Evolutionary conservation across 2,329 filamentous ascomycete species (phyloP).

Genomic region (Arthroderma sp.): DNA sequence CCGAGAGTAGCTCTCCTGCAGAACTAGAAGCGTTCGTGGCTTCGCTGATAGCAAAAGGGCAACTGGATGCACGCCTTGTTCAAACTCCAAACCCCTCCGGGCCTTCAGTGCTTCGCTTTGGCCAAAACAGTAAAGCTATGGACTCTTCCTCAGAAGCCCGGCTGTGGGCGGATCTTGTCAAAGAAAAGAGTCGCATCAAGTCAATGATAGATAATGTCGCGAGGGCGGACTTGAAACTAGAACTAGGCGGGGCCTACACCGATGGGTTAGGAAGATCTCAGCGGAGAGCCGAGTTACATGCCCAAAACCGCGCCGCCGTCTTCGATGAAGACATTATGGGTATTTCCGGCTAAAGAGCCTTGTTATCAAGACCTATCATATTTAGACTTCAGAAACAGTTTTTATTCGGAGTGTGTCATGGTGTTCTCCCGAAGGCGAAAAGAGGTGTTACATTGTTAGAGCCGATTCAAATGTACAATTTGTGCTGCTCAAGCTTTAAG

Average conservation of each 20-base stretch:
- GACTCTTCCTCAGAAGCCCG: background rate
- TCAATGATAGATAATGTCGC: slow-evolving; percentile 41
- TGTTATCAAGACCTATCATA: background rate
- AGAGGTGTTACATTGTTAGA: background rate
- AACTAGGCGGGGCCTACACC: slow-evolving; percentile 48
- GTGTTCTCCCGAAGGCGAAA: background rate
- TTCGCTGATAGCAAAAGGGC: slow-evolving; percentile 39
- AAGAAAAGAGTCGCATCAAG: slow-evolving; percentile 41
- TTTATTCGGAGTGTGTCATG: background rate
- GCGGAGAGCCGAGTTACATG: slow-evolving; percentile 22
- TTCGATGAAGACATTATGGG: slow-evolving; percentile 34
- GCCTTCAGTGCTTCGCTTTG: slow-evolving; percentile 44
- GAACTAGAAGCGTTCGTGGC: slow-evolving; percentile 28
- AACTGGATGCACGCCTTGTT: slow-evolving; percentile 41
- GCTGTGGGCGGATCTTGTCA: slow-evolving; percentile 26
- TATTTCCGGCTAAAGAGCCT: slow-evolving; percentile 8
- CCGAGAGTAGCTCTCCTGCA: slow-evolving; percentile 17
- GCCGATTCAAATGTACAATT: background rate
- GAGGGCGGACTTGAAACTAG: slow-evolving; percentile 44
- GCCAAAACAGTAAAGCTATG: slow-evolving; percentile 22
- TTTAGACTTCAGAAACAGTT: background rate
- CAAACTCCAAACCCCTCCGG: slow-evolving; percentile 28
- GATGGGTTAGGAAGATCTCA: slow-evolving; percentile 41
- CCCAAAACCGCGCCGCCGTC: slow-evolving; percentile 15
- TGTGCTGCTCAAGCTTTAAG: background rate